Conservation (phyloP, 2,329 filamentous ascomycete species). For the Xylariaceae sp. region DNA sequence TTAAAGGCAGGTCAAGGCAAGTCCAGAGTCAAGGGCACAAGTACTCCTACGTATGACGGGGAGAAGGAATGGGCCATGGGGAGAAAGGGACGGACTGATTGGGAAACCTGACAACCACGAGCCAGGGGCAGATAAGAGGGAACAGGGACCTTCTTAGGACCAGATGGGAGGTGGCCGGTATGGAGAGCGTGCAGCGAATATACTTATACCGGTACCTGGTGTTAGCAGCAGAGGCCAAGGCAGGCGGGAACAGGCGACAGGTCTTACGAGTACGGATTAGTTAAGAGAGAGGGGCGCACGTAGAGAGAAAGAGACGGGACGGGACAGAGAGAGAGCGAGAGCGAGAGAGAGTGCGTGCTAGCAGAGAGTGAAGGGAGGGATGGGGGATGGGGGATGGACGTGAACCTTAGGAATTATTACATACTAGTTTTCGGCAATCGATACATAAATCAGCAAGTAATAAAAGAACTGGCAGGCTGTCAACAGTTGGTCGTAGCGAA, state of each 20-base stretch:
- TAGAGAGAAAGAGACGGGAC: slow-evolving; percentile 4
- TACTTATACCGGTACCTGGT: too few relatives aligned
- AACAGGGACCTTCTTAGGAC: neutral
- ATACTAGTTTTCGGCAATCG: slow-evolving; percentile 24
- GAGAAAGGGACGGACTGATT: slow-evolving; percentile 23
- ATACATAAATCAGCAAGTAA: slow-evolving; percentile 12
- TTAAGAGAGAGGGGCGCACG: slow-evolving; percentile 8
- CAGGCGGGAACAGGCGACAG: too few relatives aligned
- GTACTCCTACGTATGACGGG: slow-evolving; percentile 19
- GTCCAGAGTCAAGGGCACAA: neutral
- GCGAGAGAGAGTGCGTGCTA: neutral
- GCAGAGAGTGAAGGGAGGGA: slow-evolving; percentile 20
- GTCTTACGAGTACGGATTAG: too few relatives aligned
- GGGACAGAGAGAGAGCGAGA: neutral
- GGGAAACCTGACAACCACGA: slow-evolving; percentile 15
- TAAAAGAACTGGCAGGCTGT: slow-evolving; percentile 8
- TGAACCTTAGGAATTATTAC: slow-evolving; percentile 17
- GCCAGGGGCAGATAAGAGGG: slow-evolving; percentile 3
- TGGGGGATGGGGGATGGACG: slow-evolving; percentile 3
- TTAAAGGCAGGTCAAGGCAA: too few relatives aligned
- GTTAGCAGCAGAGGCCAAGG: too few relatives aligned
- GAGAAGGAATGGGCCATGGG: too few relatives aligned
- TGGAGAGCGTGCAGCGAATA: neutral
- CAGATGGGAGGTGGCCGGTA: slow-evolving; percentile 11
- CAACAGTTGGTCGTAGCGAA: neutral